A percentile compares a stretch with the other conserved stretches of the same genome.
Evolutionary conservation across 1,284 basidiomycete species (phyloP).

Genomic region (Heterobasidion parviporum): DNA sequence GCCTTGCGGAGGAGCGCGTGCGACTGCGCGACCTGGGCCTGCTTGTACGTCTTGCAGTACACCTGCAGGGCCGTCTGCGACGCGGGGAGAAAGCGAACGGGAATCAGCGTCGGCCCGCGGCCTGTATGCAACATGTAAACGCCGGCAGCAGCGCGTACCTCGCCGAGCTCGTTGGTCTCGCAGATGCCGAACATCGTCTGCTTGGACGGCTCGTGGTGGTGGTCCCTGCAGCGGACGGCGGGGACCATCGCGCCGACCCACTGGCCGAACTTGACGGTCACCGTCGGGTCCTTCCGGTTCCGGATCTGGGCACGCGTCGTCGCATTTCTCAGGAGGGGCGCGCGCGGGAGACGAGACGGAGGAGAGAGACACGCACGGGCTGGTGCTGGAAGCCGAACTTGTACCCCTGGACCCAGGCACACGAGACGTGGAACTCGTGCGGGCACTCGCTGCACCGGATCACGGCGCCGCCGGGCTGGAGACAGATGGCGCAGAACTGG

Average conservation of each 20-base stretch:
- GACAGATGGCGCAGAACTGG: constrained; percentile 59
- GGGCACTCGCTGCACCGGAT: constrained; percentile 80
- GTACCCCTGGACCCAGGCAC: constrained; percentile 79
- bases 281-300: constrained; percentile 56
- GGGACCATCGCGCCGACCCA: constrained; percentile 79
- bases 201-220: constrained; percentile 45
- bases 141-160: constrained; percentile 36
- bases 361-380: constrained; percentile 50
- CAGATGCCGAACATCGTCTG: constrained; percentile 75
- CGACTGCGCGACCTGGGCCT: constrained; percentile 57
- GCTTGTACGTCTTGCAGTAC: constrained; percentile 80
- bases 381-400: constrained; percentile 89
- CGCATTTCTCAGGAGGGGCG: not conserved
- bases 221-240: constrained; percentile 77
- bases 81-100: not conserved
- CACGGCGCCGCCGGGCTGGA: constrained; percentile 66
- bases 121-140: not conserved
- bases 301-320: constrained; percentile 48
- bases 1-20: constrained; percentile 85
- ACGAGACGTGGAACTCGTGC: constrained; percentile 79
- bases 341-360: not conserved
- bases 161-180: constrained; percentile 75
- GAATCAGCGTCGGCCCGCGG: not conserved
- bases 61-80: constrained; percentile 77
- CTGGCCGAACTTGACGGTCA: constrained; percentile 78